Percentiles rank a stretch among this genome's conserved stretches.
Conservation (phyloP, 345 rosid genomes). For the Geranium rotundifolium region DNA sequence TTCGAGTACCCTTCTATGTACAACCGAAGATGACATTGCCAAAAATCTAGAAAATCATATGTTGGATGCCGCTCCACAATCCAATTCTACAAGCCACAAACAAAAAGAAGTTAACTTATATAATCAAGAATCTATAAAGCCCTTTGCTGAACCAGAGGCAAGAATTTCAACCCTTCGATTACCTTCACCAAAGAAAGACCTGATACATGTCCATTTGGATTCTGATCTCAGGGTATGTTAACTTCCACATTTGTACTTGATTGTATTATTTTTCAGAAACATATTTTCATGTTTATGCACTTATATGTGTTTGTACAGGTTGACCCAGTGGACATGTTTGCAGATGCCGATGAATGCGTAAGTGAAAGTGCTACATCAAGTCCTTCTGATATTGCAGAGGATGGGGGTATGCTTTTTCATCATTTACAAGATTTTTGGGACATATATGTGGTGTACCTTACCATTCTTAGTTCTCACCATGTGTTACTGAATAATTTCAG, state of each 20-base stretch:
- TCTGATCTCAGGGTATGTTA: constrained; percentile 45
- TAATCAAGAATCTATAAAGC: constrained; percentile 21
- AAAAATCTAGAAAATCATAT: constrained; percentile 18
- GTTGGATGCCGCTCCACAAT: constrained; percentile 14
- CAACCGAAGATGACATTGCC: constrained; percentile 12
- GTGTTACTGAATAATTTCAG: constrained; percentile 29
- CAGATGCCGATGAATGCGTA: constrained; percentile 39
- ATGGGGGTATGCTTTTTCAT: constrained; percentile 26
- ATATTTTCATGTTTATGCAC: constrained; percentile 7
- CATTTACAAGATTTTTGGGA: constrained; percentile 3
- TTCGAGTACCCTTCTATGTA: constrained; percentile 1
- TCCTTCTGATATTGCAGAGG: constrained; percentile 39
- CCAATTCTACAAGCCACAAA: constrained; percentile 21
- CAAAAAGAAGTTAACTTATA: constrained; percentile 14
- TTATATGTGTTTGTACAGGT: constrained; percentile 28
- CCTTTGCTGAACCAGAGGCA: constrained; percentile 20
- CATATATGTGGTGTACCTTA: constrained; percentile 8
- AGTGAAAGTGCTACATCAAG: constrained; percentile 38
- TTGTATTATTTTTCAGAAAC: constrained; percentile 7
- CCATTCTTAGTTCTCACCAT: constrained; percentile 16
- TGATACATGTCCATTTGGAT: constrained; percentile 24
- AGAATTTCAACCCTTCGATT: constrained; percentile 23
- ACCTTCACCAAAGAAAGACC: constrained; percentile 30
- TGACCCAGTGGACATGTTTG: constrained; percentile 34
- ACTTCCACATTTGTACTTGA: constrained; percentile 9